These are phyloP conservation scores for Pseudocercospora fuligena DNA, from an alignment of 2,329 filamentous ascomycete species.

Conservation along the genomic window DNA sequence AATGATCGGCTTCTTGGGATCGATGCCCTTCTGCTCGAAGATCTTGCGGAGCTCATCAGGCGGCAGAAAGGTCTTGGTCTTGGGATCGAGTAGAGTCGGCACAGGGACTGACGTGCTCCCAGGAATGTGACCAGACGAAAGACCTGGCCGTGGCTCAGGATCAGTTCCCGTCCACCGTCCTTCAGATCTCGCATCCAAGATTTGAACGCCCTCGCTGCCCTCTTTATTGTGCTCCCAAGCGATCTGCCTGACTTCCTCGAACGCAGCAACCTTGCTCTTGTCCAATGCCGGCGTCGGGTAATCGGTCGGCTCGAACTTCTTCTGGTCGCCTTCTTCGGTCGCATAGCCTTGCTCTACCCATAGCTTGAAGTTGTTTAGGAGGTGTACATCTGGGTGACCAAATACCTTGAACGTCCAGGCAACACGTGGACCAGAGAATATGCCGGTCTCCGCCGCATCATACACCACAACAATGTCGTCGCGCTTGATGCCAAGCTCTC, in stretches of 20 bases:
- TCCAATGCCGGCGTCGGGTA: constrained; percentile 55
- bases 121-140: constrained; percentile 91
- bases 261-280: constrained; percentile 71
- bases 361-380: constrained; percentile 94
- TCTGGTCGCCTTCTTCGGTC: constrained; percentile 75
- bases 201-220: constrained; percentile 80
- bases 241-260: constrained; percentile 80
- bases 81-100: constrained; percentile 76
- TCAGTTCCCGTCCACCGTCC: constrained; percentile 82
- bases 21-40: constrained; percentile 79
- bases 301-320: constrained; percentile 49
- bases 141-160: constrained; percentile 79
- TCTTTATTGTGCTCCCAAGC: constrained; percentile 79
- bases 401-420: constrained; percentile 92
- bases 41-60: constrained; percentile 72
- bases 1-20: constrained; percentile 80
- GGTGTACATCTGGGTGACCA: constrained; percentile 83
- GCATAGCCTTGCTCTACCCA: constrained; percentile 86
- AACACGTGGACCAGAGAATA: constrained; percentile 91
- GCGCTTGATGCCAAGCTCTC: constrained; percentile 79
- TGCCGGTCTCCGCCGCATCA: constrained; percentile 85
- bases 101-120: constrained; percentile 84
- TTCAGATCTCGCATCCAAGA: constrained; percentile 81
- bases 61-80: constrained; percentile 79
- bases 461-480: constrained; percentile 95